These are phyloP conservation scores for Lodderomyces orthopsilosis DNA, from an alignment of 1,139 yeast species.

Conservation along the genomic window DNA sequence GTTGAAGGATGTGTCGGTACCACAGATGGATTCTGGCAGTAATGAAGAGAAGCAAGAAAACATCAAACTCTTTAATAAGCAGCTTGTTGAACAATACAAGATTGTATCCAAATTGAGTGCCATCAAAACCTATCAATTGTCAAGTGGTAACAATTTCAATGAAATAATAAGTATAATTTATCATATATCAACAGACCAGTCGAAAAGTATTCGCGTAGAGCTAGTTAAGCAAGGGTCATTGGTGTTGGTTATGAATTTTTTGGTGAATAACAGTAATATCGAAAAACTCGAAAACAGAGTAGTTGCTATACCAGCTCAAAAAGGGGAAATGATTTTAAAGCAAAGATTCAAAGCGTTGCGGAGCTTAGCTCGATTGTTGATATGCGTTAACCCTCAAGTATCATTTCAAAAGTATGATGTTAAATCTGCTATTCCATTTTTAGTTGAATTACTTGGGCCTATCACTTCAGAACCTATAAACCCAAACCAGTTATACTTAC, in stretches of 20 bases:
- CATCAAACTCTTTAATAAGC: conserved; percentile 31
- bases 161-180: conserved; percentile 12
- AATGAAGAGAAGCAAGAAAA: conserved; percentile 23
- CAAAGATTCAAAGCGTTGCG: conserved; percentile 28
- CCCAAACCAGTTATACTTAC: conserved; percentile 18
- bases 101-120: conserved; percentile 26
- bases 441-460: conserved; percentile 43
- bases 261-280: conserved; percentile 32
- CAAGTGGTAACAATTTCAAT: conserved; percentile 12
- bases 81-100: conserved; percentile 25
- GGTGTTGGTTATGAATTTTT: conserved; percentile 34
- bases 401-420: conserved; percentile 41
- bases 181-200: conserved; percentile 25
- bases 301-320: conserved; percentile 15
- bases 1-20: conserved; percentile 35
- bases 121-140: conserved; percentile 22
- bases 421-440: conserved; percentile 44
- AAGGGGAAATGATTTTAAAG: conserved; percentile 6
- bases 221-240: conserved; percentile 49
- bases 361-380: conserved; percentile 42
- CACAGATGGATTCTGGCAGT: conserved; percentile 20
- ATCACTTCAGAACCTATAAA: neutral
- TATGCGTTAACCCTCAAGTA: conserved; percentile 38
- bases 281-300: conserved; percentile 20
- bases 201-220: conserved; percentile 27